Base-by-base conservation (phyloP, 495 filamentous ascomycete genomes). In the Hyaloscypha variabilis region DNA sequence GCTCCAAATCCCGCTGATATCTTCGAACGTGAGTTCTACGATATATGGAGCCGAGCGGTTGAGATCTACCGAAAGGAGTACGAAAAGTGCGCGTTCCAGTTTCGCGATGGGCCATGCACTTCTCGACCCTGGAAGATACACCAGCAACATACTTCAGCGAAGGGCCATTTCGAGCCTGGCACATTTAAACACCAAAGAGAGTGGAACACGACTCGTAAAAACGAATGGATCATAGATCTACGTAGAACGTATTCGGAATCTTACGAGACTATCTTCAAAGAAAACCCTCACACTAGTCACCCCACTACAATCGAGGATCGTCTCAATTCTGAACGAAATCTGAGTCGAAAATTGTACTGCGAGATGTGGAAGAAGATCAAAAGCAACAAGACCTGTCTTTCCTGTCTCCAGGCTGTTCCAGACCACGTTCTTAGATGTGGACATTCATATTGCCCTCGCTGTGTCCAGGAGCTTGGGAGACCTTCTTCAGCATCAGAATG, bases 361-460 rank as follows among this genome's bases (percentile, higher is more conserved):
- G 54, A 57, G 26, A 57, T n/a, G 25, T 57, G 54, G 54, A 57
- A 57, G 31, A 26, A n/a, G 11, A 57, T 57, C 0, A 57, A 57
- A 19, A 57, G 54, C 13, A 57, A 57, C 54, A 57, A 57, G n/a
- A 60, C 58, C 6, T 60, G 58, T 42, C 31, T 60, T 60, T 39
- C 58, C 49, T 60, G 58, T 34, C 58, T 60, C 19, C 58, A 60
- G 24, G 58, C 58, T 17, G 58, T 60, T 21, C 58, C 58, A 6
- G 58, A 60, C 58, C 58, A 42, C 24, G 58, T 60, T 60, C 58
- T 60, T 21, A 17, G 58, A 14, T 60, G 58, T 19, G 58, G 58
- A 8, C 58, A 60, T 42, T 60, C 58, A 14, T 60, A 60, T 60
- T 60, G 58, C 31, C 58, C 58, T 60, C 58, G 58, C 21, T 60